Conservation (phyloP, 495 filamentous ascomycete species). For the Podospora tetraspora region DNA sequence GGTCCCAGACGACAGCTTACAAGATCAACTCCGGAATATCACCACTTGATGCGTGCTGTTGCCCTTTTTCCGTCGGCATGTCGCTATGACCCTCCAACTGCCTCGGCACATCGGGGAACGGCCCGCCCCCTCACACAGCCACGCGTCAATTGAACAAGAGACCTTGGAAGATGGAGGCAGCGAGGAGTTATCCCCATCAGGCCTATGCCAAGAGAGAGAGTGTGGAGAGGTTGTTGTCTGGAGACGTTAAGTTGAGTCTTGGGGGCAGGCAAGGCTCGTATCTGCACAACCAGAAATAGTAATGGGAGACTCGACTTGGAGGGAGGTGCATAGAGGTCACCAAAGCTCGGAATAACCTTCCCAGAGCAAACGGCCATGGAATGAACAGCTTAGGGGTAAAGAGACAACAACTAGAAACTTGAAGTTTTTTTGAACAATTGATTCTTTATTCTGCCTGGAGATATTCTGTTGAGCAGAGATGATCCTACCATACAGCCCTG, state of each 20-base stretch:
- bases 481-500: background rate
- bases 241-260: background rate
- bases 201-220: background rate
- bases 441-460: no score
- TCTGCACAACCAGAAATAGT: background rate
- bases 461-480: background rate
- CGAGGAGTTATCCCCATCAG: background rate
- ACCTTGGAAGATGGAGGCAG: background rate
- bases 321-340: no score
- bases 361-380: no score
- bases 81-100: background rate
- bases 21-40: no score
- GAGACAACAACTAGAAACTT: no score
- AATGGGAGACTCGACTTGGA: no score
- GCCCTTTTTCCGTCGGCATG: background rate
- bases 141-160: background rate
- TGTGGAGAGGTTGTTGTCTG: background rate
- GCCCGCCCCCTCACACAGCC: background rate
- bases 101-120: background rate
- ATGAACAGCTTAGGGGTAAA: no score
- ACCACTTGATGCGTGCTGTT: background rate
- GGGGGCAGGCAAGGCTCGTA: background rate
- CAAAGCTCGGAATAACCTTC: no score
- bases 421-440: no score
- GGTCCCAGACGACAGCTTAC: background rate